Percentiles rank a stretch among this genome's conserved stretches.
Conservation (phyloP, 2,329 filamentous ascomycete genomes). For the Didymella segeticola region DNA sequence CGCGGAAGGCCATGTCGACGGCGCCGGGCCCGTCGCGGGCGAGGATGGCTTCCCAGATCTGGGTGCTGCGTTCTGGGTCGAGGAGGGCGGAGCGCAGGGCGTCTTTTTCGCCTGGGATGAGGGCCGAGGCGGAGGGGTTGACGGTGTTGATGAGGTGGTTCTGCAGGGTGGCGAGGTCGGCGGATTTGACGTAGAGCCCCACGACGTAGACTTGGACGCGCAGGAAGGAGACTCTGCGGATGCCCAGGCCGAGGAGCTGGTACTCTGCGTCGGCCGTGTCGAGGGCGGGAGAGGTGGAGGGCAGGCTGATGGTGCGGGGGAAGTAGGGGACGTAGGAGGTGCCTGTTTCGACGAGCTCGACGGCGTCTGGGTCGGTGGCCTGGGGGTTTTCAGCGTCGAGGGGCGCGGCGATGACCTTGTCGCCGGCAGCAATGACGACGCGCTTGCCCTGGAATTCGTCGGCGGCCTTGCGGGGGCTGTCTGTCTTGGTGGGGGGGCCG, state of each 20-base stretch:
- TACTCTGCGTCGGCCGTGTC: slow-evolving; percentile 68
- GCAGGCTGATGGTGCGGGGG: slow-evolving; percentile 73
- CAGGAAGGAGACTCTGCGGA: slow-evolving; percentile 88
- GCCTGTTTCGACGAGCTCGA: slow-evolving; percentile 80
- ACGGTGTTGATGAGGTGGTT: slow-evolving; percentile 76
- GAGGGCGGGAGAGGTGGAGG: slow-evolving; percentile 50
- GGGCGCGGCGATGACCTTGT: slow-evolving; percentile 61
- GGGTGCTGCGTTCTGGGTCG: slow-evolving; percentile 71
- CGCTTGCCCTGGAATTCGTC: slow-evolving; percentile 61
- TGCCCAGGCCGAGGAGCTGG: slow-evolving; percentile 84
- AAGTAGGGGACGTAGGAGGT: slow-evolving; percentile 81
- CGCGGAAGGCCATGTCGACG: slow-evolving; percentile 79
- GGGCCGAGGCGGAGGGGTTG: slow-evolving; percentile 78
- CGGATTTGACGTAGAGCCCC: slow-evolving; percentile 86
- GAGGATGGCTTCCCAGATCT: slow-evolving; percentile 77
- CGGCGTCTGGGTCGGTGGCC: slow-evolving; percentile 58
- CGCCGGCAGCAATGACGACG: slow-evolving; percentile 67
- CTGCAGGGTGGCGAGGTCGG: slow-evolving; percentile 83
- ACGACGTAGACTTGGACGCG: slow-evolving; percentile 93
- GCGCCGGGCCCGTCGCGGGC: slow-evolving; percentile 55
- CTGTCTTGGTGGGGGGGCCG: slow-evolving; percentile 36
- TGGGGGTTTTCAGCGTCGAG: slow-evolving; percentile 36
- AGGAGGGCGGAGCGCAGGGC: slow-evolving; percentile 72
- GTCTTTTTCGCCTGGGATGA: slow-evolving; percentile 83
- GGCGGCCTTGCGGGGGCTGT: slow-evolving; percentile 39